Evolutionary conservation across 2,329 filamentous ascomycete species (phyloP).

Genomic region (Chaetomiaceae sp.): DNA sequence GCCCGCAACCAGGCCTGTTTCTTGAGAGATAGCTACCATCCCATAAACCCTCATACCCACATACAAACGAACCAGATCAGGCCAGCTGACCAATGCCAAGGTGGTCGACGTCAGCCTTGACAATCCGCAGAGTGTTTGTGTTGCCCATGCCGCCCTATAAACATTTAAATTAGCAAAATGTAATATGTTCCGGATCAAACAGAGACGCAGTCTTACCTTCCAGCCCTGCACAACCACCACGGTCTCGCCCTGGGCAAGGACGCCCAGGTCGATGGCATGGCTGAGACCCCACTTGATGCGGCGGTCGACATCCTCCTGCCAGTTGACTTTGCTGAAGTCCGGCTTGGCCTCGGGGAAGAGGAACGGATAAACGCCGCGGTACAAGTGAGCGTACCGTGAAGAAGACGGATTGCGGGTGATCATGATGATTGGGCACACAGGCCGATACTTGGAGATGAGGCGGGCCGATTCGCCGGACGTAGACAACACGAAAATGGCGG

Average conservation of each 20-base stretch:
- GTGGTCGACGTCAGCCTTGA: constrained; percentile 56
- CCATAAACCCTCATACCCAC: not conserved
- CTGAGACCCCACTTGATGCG: constrained; percentile 96
- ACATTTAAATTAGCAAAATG: not conserved
- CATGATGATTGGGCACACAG: constrained; percentile 99
- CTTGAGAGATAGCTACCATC: not conserved
- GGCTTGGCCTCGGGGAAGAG: constrained; percentile 89
- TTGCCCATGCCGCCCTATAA: constrained; percentile 73
- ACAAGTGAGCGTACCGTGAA: constrained; percentile 87
- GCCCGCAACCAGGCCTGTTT: not conserved
- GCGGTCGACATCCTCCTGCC: constrained; percentile 98
- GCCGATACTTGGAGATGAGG: constrained; percentile 95
- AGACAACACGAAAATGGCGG: constrained; percentile 92
- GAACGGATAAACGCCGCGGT: constrained; percentile 98
- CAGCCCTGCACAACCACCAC: constrained; percentile 85
- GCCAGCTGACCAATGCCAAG: constrained; percentile 49
- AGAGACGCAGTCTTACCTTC: constrained; percentile 43
- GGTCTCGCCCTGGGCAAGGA: constrained; percentile 67
- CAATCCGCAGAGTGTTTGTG: constrained; percentile 73
- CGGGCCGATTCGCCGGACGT: constrained; percentile 94
- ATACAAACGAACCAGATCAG: constrained; percentile 8
- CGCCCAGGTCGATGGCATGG: constrained; percentile 77
- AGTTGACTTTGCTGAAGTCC: constrained; percentile 86
- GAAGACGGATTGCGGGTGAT: constrained; percentile 83
- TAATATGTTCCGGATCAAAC: not conserved